Evolutionary conservation across 2,329 filamentous ascomycete species (phyloP).

Genomic region (Colletotrichum orbiculare): DNA sequence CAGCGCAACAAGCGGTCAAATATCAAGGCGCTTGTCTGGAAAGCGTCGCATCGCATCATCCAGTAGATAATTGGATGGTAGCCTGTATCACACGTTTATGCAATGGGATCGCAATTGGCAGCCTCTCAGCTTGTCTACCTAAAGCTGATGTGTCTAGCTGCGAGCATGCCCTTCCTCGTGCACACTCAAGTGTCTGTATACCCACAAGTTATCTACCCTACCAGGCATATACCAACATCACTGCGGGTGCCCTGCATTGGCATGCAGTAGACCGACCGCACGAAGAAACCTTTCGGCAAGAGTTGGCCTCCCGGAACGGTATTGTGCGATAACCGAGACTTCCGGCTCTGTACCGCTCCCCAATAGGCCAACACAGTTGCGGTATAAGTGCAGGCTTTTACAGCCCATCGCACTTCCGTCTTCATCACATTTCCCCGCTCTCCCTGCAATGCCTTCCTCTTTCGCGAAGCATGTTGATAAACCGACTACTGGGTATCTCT

Average conservation of each 20-base stretch:
- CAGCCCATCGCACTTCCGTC: slow-evolving; percentile 3
- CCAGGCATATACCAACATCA: slow-evolving; percentile 24
- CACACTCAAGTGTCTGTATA: background rate
- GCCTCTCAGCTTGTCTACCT: no score
- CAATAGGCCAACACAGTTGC: slow-evolving; percentile 8
- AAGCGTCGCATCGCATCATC: no score
- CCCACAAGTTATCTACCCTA: slow-evolving; percentile 24
- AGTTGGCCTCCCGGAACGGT: slow-evolving; percentile 13
- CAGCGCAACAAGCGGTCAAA: no score
- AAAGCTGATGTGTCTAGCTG: background rate
- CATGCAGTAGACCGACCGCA: background rate
- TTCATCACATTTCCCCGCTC: slow-evolving; percentile 4
- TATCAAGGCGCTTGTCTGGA: no score
- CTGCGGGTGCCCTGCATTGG: background rate
- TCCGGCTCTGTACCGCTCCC: slow-evolving; percentile 22
- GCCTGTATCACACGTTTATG: no score
- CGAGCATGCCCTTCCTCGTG: slow-evolving; percentile 1
- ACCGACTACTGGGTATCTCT: slow-evolving; percentile 36
- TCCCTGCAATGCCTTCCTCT: slow-evolving; percentile 10
- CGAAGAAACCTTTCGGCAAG: slow-evolving; percentile 7
- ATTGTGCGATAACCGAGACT: slow-evolving; percentile 17
- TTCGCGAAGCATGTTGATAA: slow-evolving; percentile 33
- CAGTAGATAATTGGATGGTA: no score
- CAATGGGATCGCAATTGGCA: no score
- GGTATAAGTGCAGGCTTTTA: slow-evolving; percentile 14